phyloP scores from a whole-genome alignment of 169 alveolate species.

The Amoebophrya sp. region DNA sequence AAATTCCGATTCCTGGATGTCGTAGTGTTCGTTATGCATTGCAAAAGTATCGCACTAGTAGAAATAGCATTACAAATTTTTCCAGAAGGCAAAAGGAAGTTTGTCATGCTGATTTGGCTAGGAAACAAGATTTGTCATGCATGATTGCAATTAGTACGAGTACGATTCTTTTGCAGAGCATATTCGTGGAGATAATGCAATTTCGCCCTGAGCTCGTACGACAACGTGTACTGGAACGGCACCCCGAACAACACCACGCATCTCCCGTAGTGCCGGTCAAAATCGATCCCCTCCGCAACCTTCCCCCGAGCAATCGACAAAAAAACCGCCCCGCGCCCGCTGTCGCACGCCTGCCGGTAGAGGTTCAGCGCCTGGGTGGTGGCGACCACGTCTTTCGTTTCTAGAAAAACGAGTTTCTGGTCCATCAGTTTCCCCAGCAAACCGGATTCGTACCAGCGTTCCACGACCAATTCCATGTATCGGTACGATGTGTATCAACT shows the following conservation, averaged over 20 bases:
- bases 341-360: constrained; percentile 89
- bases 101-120: too few species aligned
- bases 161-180: constrained; percentile 39
- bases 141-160: too few species aligned
- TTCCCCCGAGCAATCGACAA: constrained; percentile 91
- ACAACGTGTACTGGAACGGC: constrained; percentile 90
- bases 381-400: constrained; percentile 91
- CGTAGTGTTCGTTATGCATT: constrained; percentile 60
- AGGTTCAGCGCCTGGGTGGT: constrained; percentile 82
- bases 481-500: constrained; percentile 58
- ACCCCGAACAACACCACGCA: constrained; percentile 94
- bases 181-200: constrained; percentile 63
- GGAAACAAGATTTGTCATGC: too few species aligned
- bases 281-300: constrained; percentile 99
- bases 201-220: constrained; percentile 81
- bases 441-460: constrained; percentile 91
- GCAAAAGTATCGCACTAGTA: too few species aligned
- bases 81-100: too few species aligned
- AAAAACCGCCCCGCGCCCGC: constrained; percentile 96
- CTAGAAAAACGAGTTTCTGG: constrained; percentile 89
- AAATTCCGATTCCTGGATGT: constrained; percentile 85
- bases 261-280: constrained; percentile 95
- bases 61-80: too few species aligned
- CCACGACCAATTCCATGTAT: constrained; percentile 78
- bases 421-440: constrained; percentile 78